Evolutionary conservation across 1,284 basidiomycete species (phyloP), one percentile per base, ranked within the genome.

Genomic region (Xerocomus minutiporus): DNA sequence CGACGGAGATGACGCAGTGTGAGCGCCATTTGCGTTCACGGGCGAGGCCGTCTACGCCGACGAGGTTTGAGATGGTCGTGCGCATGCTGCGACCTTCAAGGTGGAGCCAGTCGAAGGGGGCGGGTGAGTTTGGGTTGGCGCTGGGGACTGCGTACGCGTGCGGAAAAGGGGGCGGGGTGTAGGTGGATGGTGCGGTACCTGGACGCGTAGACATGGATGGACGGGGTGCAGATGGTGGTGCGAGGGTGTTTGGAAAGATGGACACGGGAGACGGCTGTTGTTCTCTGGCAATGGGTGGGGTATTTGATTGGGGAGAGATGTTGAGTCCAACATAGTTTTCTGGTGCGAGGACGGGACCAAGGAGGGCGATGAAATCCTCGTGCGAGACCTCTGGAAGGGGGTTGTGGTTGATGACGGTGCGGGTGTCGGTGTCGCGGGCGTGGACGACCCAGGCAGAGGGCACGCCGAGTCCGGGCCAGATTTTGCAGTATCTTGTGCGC

Each of bases 91-190:
- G 75, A 2, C 86, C 87, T 61, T 91, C 88, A 57, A 91, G 88
- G 61, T 91, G 88, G 3, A 91, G 69, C 88, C 88, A 91, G 59
- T 91, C 87, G 50, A 91, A 86, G 0, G 88, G 88, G 0, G 87
- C 84, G 0, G 82, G 83, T 46, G 79, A 83, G 55, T 78, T 74
- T n/a, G 74, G 71, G 49, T 74, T 77, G 25, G 66, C 68, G 57
- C 62, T 68, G 59, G 57, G 69, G 56, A 68, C 29, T 12, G 31
- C 38, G 17, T 53, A 39, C 1, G 58, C 9, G 23, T 42, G 58
- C 5, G 55, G 64, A 12, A 55, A 15, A 1, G 48, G 23, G 1
- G 57, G 42, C 0, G 49, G 23, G 8, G 42, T 7, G 20, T 23
- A 51, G 43, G 55, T 38, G 2, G 65, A 52, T 31, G 31, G 31